Evolutionary conservation across 2,329 filamentous ascomycete genomes (phyloP).

Genomic region (Penicillium expansum): DNA sequence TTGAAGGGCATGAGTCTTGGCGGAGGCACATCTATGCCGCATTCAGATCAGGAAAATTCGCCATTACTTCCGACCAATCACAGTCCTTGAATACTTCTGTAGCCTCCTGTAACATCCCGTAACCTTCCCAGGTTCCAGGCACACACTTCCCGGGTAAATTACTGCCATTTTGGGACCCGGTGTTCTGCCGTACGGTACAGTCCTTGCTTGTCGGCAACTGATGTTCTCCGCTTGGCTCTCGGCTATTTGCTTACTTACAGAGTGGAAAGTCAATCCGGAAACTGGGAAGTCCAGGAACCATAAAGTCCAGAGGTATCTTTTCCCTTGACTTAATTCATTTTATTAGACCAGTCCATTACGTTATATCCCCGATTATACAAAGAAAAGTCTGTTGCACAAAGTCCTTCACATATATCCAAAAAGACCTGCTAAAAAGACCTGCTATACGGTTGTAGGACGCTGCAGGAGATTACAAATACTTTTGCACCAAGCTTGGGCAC

Average conservation of each 20-base stretch:
- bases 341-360: neutral
- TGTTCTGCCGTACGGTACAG: too few species aligned
- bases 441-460: neutral
- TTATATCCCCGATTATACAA: too few species aligned
- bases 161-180: neutral
- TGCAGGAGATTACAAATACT: neutral
- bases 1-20: slow-evolving; percentile 1
- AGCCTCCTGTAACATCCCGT: neutral
- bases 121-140: neutral
- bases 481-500: neutral
- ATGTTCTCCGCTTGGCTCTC: too few species aligned
- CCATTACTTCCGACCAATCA: neutral
- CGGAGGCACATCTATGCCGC: slow-evolving; percentile 18
- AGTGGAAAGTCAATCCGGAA: neutral
- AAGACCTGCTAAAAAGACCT: too few species aligned
- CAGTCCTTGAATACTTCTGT: neutral
- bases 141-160: neutral
- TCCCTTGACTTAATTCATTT: neutral
- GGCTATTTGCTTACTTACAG: too few species aligned
- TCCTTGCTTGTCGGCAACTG: too few species aligned
- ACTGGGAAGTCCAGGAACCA: neutral
- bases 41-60: slow-evolving; percentile 6
- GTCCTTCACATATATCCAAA: too few species aligned
- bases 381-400: too few species aligned
- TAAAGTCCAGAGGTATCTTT: neutral